Percentiles rank a stretch among this genome's conserved stretches.
phyloP scores from a whole-genome alignment of 768 basidiomycete species.

The Russula griseocarnosa region DNA sequence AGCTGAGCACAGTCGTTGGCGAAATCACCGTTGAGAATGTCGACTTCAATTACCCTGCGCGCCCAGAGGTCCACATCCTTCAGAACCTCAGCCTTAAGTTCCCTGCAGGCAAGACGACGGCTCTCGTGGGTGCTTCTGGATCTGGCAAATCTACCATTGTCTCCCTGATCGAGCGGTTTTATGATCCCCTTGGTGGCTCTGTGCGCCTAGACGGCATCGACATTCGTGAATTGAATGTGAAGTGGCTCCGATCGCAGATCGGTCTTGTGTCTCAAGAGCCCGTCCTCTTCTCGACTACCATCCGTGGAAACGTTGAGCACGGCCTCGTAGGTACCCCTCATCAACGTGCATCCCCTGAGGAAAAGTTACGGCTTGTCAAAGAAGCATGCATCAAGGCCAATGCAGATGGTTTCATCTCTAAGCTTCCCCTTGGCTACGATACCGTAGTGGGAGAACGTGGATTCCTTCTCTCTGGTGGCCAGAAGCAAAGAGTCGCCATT shows the following conservation, averaged over 20 bases:
- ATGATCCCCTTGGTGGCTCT: constrained; percentile 44
- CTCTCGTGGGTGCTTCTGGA: constrained; percentile 42
- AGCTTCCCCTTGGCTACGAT: constrained; percentile 48
- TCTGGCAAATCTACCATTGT: constrained; percentile 43
- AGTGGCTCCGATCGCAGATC: constrained; percentile 49
- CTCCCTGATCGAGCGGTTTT: constrained; percentile 49
- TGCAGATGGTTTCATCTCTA: constrained; percentile 48
- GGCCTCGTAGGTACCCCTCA: constrained; percentile 46
- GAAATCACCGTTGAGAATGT: constrained; percentile 69
- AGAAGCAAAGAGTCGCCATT: constrained; percentile 53
- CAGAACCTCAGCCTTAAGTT: constrained; percentile 66
- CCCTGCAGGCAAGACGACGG: constrained; percentile 44
- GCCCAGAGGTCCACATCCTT: constrained; percentile 72
- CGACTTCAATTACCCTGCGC: constrained; percentile 81
- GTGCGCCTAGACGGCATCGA: constrained; percentile 47
- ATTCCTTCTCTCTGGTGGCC: constrained; percentile 47
- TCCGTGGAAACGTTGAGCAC: constrained; percentile 46
- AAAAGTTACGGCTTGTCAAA: constrained; percentile 44
- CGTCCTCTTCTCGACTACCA: constrained; percentile 46
- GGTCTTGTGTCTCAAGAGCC: constrained; percentile 53
- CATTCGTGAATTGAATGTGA: constrained; percentile 43
- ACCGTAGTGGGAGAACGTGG: constrained; percentile 51
- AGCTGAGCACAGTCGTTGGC: constrained; percentile 64
- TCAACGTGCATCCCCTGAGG: constrained; percentile 41
- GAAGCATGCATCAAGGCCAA: constrained; percentile 50